These are phyloP conservation scores for Chloromonas sp. DNA, from an alignment of 163 green algal genomes.

Conservation along the genomic window DNA sequence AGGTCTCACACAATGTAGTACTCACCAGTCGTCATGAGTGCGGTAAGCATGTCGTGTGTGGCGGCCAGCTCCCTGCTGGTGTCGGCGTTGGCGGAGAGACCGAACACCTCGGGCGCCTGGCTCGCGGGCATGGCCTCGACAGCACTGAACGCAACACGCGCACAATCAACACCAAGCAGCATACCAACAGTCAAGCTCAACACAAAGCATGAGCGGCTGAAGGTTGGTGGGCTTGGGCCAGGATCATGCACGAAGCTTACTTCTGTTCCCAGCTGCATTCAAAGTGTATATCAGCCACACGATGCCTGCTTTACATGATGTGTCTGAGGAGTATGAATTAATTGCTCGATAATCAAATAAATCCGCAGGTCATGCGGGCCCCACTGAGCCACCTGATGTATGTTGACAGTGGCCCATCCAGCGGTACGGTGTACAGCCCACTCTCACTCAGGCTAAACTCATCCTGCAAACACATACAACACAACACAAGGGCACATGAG, in stretches of 20 bases:
- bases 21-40: background rate
- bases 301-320: background rate
- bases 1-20: too few relatives aligned
- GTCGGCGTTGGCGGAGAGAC: slow-evolving; percentile 62
- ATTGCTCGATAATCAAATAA: background rate
- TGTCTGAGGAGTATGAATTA: background rate
- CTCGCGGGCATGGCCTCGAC: slow-evolving; percentile 42
- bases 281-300: background rate
- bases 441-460: slow-evolving; percentile 24
- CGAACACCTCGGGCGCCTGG: slow-evolving; percentile 51
- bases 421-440: slow-evolving; percentile 33
- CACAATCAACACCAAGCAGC: too few relatives aligned
- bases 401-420: slow-evolving; percentile 18
- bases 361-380: background rate
- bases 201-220: background rate
- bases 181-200: background rate
- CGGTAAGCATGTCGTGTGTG: slow-evolving; percentile 6
- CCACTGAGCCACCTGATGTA: slow-evolving; percentile 39
- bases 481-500: too few relatives aligned
- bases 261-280: background rate
- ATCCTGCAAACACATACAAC: background rate
- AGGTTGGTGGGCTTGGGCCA: background rate
- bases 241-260: background rate
- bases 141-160: background rate
- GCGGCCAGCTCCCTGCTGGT: slow-evolving; percentile 39